Conservation (phyloP, 2,329 filamentous ascomycete species). For the Rasamsonia emersonii region DNA sequence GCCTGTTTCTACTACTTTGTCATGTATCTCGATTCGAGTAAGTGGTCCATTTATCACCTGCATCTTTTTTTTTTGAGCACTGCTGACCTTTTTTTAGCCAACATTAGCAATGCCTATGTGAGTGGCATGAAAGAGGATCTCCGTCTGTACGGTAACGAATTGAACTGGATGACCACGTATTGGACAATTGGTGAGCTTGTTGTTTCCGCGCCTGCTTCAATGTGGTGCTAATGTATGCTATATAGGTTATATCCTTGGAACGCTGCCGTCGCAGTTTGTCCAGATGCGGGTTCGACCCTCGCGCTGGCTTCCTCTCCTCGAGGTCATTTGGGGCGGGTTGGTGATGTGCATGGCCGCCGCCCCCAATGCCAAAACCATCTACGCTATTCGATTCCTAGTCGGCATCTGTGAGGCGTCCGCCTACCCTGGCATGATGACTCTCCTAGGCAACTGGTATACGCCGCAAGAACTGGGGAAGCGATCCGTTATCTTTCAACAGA, state of each 20-base stretch:
- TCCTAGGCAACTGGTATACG: conserved; percentile 7
- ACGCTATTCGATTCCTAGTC: conserved; percentile 8
- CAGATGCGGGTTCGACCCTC: conserved; percentile 6
- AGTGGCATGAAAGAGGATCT: conserved; percentile 7
- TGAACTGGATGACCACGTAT: conserved; percentile 7
- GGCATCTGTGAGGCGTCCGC: conserved; percentile 7
- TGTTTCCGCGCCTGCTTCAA: too few species aligned
- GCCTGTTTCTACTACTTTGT: conserved; percentile 9
- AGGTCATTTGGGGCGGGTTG: conserved; percentile 7
- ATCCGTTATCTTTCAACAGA: conserved; percentile 9
- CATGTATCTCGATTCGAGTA: conserved; percentile 9
- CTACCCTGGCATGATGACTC: conserved; percentile 8
- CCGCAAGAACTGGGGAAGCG: conserved; percentile 7
- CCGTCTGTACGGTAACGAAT: conserved; percentile 4
- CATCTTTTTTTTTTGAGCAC: neutral
- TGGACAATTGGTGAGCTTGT: conserved; percentile 6
- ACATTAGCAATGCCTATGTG: conserved; percentile 6
- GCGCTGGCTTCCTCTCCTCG: conserved; percentile 6
- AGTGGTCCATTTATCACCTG: neutral
- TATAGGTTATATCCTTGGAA: conserved; percentile 5
- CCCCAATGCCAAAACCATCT: conserved; percentile 6
- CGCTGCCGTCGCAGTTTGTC: conserved; percentile 5
- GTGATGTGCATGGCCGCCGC: conserved; percentile 9
- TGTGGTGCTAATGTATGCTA: neutral
- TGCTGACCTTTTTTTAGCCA: neutral